Base-by-base conservation (phyloP, 2,329 filamentous ascomycete species). In the Hymenoscyphus albidus region DNA sequence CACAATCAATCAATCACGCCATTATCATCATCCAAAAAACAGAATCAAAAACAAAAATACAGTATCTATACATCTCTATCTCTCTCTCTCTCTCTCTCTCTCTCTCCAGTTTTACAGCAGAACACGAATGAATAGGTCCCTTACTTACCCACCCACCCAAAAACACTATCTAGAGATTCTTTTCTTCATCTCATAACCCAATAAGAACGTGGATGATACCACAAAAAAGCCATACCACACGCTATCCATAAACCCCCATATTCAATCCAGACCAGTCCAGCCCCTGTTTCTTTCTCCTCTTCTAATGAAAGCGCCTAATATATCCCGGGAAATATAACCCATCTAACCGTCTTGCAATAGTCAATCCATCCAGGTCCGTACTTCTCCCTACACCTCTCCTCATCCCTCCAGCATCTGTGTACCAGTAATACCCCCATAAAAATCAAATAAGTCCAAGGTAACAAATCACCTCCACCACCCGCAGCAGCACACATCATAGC, bases 361-460 rank as follows among this genome's bases (percentile, higher is more conserved):
- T 76, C 74, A 7, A 76, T 72, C 80, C 80, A 82, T 0, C 74
- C 73, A 2, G 74, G 69, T 2, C 80, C 80, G 62, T 82, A 82
- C 66, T 82, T 82, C 22, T 71, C 74, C 1, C 71, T 74, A 51
- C 79, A 81, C 9, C 80, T 73, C 61, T 76, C 75, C 69, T 82
- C 80, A 59, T 82, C 80, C 10, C 80, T 74, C 40, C 76, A 74
- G 57, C 79, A 81, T 5, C 80, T 75, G 69, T 82, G 80, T 5
- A 81, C 69, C 3, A 82, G 73, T 10, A 82, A 65, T 2, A 76
- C 63, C 0, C 76, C 76, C 78, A 82, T 81, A 68, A 78, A 82
- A 0, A 80, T 74, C 0, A 77, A 77, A 64, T 82, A 82, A 0
- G 73, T 76, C 78, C 80, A 82, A 0, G 80, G 78, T 2, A 82